A percentile compares a stretch with the other conserved stretches of the same genome.
Evolutionary conservation across 2,329 filamentous ascomycete species (phyloP).

Genomic region (Aspergillus ochraceus): DNA sequence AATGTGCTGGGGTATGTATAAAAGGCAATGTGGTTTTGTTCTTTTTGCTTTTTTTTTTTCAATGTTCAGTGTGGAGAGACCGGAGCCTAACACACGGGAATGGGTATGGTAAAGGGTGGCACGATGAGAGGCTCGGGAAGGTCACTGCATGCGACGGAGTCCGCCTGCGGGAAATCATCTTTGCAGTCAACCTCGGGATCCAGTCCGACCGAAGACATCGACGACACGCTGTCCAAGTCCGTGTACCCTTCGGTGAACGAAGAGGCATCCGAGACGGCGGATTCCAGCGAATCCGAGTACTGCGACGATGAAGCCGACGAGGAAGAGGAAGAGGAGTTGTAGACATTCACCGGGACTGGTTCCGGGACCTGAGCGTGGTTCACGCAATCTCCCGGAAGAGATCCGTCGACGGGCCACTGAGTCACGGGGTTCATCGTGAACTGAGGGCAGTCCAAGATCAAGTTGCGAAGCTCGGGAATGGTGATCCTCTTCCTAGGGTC

Average conservation of each 20-base stretch:
- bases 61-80: not conserved
- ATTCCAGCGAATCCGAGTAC: conserved; percentile 40
- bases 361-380: conserved; percentile 38
- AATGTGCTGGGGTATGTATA: not conserved
- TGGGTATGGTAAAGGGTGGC: conserved; percentile 25
- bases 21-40: not conserved
- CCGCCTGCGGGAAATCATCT: conserved; percentile 29
- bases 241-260: conserved; percentile 41
- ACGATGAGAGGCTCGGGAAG: conserved; percentile 31
- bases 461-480: conserved; percentile 72
- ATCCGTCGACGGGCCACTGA: conserved; percentile 39
- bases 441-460: conserved; percentile 72
- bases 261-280: conserved; percentile 40
- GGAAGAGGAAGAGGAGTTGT: conserved; percentile 38
- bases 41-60: conserved; percentile 6
- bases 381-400: conserved; percentile 35
- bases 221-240: conserved; percentile 34
- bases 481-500: conserved; percentile 81
- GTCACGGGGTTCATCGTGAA: conserved; percentile 59
- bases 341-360: conserved; percentile 34
- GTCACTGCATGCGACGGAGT: conserved; percentile 27
- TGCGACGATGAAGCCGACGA: conserved; percentile 36
- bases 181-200: conserved; percentile 32
- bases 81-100: conserved; percentile 29
- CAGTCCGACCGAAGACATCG: conserved; percentile 36